Base-by-base conservation (phyloP, 495 filamentous ascomycete genomes). In the Penicillium silybi region DNA sequence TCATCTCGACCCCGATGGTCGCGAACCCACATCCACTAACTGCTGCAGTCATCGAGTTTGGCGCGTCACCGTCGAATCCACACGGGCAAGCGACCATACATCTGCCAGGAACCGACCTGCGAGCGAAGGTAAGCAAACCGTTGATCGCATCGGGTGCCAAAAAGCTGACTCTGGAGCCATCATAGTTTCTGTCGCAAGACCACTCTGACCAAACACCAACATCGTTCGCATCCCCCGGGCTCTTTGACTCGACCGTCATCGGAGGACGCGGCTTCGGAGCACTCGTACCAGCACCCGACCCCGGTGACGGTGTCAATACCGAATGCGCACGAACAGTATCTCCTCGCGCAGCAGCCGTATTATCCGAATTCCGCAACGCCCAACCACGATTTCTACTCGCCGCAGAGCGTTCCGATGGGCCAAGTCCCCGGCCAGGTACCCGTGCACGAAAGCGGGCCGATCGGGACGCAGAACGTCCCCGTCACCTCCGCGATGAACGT, bases 31-130 rank as follows among this genome's bases (percentile, higher is more conserved):
- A 50, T 50, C 43, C 34, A 47, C 41, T 49, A 6, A 38, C 44
- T 16, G 6, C 15, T 19, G 16, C 41, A 93, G 90, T 95, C 90
- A 15, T 95, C 90, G 18, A 91, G 87, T 79, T 71, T 95, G 38
- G 89, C 90, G 39, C 80, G 90, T 44, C 90, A 95, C 73, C 85
- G 90, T 32, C 82, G 90, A 34, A 92, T 92, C 41, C 90, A 95
- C 61, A 91, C 87, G 11, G 88, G 90, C 43, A 90, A 86, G 62
- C 82, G 89, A 29, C 88, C 88, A n/a, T 93, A 92, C 57, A 84
- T 83, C 45, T 95, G 90, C 67, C 77, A 81, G 38, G 83, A 90
- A 60, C 80, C 83, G 5, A 81, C 84, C n/a, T 95, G 90, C 59
- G 75, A 84, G 48, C 88, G 89, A 71, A 90, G 86, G 89, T 92